phyloP scores from a whole-genome alignment of 495 filamentous ascomycete species.

The Aspergillus ellipticus region DNA sequence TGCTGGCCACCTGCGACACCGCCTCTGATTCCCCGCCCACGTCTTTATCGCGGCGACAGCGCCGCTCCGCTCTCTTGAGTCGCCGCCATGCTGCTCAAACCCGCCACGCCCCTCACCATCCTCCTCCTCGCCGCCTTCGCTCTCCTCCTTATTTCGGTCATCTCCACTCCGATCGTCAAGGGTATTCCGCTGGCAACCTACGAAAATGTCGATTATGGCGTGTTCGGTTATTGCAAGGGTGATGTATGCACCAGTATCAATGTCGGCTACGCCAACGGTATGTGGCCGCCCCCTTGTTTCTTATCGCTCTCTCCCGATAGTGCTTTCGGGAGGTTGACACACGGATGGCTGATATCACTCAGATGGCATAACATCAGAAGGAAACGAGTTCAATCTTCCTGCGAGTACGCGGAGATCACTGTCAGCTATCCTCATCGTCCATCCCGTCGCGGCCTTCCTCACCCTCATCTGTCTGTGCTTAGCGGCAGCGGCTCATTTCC shows the following conservation, averaged over 20 bases:
- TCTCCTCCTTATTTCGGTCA: constrained; percentile 77
- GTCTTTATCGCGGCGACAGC: constrained; percentile 13
- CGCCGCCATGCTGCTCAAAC: constrained; percentile 64
- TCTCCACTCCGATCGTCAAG: constrained; percentile 91
- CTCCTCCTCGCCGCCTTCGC: constrained; percentile 83
- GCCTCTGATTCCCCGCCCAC: constrained; percentile 1
- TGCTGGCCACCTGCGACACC: constrained; percentile 8
- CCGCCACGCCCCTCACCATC: constrained; percentile 86
- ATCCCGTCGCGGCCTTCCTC: constrained; percentile 84
- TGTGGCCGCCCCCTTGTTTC: constrained; percentile 32
- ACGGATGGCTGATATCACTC: not conserved
- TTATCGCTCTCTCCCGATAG: constrained; percentile 16
- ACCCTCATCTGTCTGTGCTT: constrained; percentile 81
- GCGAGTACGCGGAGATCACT: constrained; percentile 71
- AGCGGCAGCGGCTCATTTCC: constrained; percentile 78
- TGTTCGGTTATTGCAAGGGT: constrained; percentile 81
- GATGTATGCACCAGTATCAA: constrained; percentile 64
- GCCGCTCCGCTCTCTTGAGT: constrained; percentile 14
- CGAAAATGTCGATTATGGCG: constrained; percentile 76
- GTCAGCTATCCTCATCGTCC: constrained; percentile 87
- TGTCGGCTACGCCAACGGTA: constrained; percentile 85
- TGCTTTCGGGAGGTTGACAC: not conserved
- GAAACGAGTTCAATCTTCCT: constrained; percentile 68
- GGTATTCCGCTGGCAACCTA: constrained; percentile 77
- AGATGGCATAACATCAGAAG: not conserved